Base-by-base conservation (phyloP, 805 yeast species). In the Monosporozyma servazzii region DNA sequence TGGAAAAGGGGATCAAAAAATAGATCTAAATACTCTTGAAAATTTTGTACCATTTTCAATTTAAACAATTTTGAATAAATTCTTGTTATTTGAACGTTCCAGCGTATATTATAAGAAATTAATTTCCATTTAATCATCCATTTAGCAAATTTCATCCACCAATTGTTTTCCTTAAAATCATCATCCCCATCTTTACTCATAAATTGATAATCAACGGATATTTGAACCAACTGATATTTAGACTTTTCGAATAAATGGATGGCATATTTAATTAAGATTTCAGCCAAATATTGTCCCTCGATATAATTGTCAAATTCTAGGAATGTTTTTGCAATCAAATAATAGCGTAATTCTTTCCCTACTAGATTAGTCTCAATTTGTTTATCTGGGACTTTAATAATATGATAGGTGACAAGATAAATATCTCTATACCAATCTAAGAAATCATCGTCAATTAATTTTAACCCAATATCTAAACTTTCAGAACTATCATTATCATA, bases 251-350 rank as follows among this genome's bases (percentile, higher is more conserved):
- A 60, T 29, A 52, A 48, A 42, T 64, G 60, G 3, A 71, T 56
- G 1, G 65, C 68, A 51, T 69, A 65, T 47, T 60, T 66, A 5
- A 59, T 59, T 23, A 72, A 53, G 8, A 71, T 55, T 48, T 62
- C 61, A 11, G 71, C 69, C 17, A 72, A 53, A 47, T 71, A 72
- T 54, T 71, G 72, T 27, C 76, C 76, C 13, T 64, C 60, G 45
- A 71, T 57, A 42, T 52, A 56, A 48, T 72, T 72, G 48, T 71
- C 72, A 50, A 66, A 60, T 48, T 71, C 69, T 15, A 72, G 39
- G 44, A 71, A 71, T 0, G 71, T 66, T 31, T 61, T 59, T 8
- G 71, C 70, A 37, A 72, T 57, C 29, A 61, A 56, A 23, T 62
- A 55, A 49, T 64, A 58, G 3, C 62, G 58, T 36, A 65, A 61